phyloP scores from a whole-genome alignment of 2,329 filamentous ascomycete species.

The Exserohilum turcica region DNA sequence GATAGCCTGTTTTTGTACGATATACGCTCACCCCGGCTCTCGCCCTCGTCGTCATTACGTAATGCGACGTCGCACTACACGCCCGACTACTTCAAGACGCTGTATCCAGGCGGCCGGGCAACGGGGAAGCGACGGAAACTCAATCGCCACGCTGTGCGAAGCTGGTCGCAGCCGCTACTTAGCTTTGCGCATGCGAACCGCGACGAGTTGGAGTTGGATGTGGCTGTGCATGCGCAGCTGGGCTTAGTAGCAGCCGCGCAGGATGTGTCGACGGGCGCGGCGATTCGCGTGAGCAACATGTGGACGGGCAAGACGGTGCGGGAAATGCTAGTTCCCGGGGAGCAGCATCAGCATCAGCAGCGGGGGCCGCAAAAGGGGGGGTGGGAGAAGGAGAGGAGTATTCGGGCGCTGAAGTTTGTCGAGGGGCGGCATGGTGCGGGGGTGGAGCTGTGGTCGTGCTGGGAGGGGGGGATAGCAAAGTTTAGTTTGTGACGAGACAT shows the following conservation, averaged over 20 bases:
- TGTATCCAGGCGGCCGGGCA: constrained; percentile 14
- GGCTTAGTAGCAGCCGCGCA: constrained; percentile 44
- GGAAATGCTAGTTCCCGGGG: too few species aligned
- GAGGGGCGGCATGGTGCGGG: constrained; percentile 20
- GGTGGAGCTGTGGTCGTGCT: constrained; percentile 32
- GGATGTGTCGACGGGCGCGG: constrained; percentile 20
- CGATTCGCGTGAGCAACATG: constrained; percentile 39
- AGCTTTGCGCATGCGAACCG: constrained; percentile 34
- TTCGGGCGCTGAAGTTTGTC: constrained; percentile 39
- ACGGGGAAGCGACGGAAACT: constrained; percentile 22
- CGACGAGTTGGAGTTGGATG: constrained; percentile 31
- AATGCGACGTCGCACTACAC: constrained; percentile 21
- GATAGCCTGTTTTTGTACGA: constrained; percentile 41
- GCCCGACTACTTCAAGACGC: constrained; percentile 16
- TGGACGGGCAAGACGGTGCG: constrained; percentile 37
- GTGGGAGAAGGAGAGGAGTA: constrained; percentile 2
- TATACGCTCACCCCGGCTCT: constrained; percentile 28
- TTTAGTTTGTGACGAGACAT: constrained; percentile 12
- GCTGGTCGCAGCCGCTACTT: constrained; percentile 37
- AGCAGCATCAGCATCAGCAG: too few species aligned
- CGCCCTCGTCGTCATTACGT: not conserved
- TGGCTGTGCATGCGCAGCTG: constrained; percentile 37
- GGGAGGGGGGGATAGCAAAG: constrained; percentile 24
- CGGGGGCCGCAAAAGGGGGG: not conserved
- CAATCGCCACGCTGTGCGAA: constrained; percentile 8